These are phyloP conservation scores for Pulveroboletus ravenelii DNA, from an alignment of 768 basidiomycete species.

Conservation along the genomic window DNA sequence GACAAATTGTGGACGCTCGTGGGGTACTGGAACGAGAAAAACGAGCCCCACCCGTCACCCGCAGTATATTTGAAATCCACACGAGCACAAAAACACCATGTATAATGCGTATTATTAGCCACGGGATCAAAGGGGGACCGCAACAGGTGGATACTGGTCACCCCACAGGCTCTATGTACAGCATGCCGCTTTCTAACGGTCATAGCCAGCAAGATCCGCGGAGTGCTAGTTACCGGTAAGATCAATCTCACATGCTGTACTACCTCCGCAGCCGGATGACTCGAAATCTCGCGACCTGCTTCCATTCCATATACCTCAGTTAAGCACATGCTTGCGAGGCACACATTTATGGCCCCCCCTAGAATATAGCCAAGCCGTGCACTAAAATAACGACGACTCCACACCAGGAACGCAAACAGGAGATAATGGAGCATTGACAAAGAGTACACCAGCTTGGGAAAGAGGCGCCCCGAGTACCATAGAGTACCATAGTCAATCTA, in stretches of 20 bases:
- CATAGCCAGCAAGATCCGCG: slow-evolving; percentile 17
- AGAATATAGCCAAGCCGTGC: slow-evolving; percentile 6
- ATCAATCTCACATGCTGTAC: slow-evolving; percentile 10
- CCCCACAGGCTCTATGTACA: slow-evolving; percentile 11
- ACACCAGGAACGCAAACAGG: background rate
- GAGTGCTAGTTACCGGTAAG: slow-evolving; percentile 4
- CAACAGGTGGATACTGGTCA: background rate
- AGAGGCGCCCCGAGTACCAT: slow-evolving; percentile 15
- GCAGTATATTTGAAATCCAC: background rate
- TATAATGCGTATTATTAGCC: slow-evolving; percentile 5
- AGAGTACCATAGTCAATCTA: slow-evolving; percentile 3
- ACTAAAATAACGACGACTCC: too few species aligned
- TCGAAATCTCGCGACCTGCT: slow-evolving; percentile 1
- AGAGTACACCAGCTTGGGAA: slow-evolving; percentile 12
- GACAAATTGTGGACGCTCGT: slow-evolving; percentile 4
- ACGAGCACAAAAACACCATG: too few species aligned
- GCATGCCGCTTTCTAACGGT: slow-evolving; percentile 7
- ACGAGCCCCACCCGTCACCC: background rate
- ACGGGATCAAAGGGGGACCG: slow-evolving; percentile 12
- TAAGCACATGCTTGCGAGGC: slow-evolving; percentile 1
- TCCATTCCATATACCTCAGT: slow-evolving; percentile 15
- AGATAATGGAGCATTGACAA: background rate
- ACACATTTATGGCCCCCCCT: background rate
- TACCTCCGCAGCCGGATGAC: slow-evolving; percentile 7
- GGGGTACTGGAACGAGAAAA: background rate